Conservation (phyloP, 345 rosid genomes). For the Syzygium grande region DNA sequence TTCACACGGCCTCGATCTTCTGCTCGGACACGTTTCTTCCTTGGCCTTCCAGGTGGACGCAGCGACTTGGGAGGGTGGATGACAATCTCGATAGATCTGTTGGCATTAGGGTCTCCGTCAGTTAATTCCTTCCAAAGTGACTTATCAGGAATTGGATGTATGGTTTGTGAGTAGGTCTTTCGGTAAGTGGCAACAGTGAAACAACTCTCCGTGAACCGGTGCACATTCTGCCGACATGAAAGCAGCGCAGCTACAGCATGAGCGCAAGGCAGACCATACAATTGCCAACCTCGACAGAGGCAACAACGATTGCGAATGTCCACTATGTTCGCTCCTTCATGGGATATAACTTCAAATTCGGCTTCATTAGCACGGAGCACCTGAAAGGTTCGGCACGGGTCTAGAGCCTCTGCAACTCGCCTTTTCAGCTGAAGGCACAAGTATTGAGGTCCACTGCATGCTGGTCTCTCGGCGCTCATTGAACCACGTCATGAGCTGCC, state of each 20-base stretch:
- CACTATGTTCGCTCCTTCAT: constrained; percentile 83
- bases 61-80: constrained; percentile 87
- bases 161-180: constrained; percentile 90
- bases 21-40: constrained; percentile 88
- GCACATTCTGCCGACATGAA: constrained; percentile 98
- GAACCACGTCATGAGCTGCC: constrained; percentile 99
- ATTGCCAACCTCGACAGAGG: constrained; percentile 97
- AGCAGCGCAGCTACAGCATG: constrained; percentile 97
- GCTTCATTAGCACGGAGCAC: constrained; percentile 95
- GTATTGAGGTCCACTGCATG: constrained; percentile 93
- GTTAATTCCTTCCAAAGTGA: constrained; percentile 80
- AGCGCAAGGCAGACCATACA: constrained; percentile 90
- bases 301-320: constrained; percentile 91
- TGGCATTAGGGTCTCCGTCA: constrained; percentile 52
- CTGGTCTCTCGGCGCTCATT: constrained; percentile 88
- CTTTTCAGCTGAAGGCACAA: constrained; percentile 91
- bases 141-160: constrained; percentile 95
- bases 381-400: constrained; percentile 80
- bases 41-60: constrained; percentile 88
- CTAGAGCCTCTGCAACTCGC: constrained; percentile 81
- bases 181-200: constrained; percentile 92
- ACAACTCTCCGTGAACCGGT: constrained; percentile 88
- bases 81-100: constrained; percentile 30
- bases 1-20: constrained; percentile 89
- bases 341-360: constrained; percentile 90